These are phyloP conservation scores for Mycogone perniciosa DNA, from an alignment of 2,329 filamentous ascomycete species.

Conservation along the genomic window DNA sequence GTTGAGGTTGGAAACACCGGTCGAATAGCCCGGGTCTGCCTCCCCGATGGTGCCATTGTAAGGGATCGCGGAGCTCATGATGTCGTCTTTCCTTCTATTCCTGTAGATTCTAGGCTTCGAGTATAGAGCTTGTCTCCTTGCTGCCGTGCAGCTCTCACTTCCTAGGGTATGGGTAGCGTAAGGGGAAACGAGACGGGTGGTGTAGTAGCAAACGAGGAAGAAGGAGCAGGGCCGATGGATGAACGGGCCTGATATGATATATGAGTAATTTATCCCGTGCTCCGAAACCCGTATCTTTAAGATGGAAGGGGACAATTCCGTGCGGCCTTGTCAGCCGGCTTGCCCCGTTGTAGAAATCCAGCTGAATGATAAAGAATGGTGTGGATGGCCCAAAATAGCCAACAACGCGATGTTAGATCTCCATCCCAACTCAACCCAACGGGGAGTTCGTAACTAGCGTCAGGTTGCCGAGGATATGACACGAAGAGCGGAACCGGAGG, in stretches of 20 bases:
- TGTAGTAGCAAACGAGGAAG: too few species aligned
- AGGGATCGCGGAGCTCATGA: constrained; percentile 24
- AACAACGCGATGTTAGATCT: neutral
- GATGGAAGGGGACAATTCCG: too few species aligned
- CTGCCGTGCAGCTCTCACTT: neutral
- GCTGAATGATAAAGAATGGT: neutral
- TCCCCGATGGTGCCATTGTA: constrained; percentile 47
- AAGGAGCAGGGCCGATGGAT: too few species aligned
- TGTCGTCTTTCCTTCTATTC: constrained; percentile 10
- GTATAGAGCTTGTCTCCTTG: neutral
- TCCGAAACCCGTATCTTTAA: too few species aligned
- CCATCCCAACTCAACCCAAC: neutral
- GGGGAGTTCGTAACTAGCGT: neutral
- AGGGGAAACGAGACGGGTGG: too few species aligned
- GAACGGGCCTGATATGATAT: too few species aligned
- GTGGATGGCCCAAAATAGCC: neutral
- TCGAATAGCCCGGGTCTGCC: constrained; percentile 47
- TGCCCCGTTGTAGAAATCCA: neutral
- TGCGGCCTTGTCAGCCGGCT: neutral
- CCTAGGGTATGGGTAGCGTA: neutral
- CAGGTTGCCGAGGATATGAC: neutral
- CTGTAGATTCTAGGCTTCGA: constrained; percentile 2
- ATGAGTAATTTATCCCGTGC: too few species aligned
- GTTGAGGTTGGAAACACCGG: constrained; percentile 63
- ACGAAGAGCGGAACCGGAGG: neutral